phyloP scores from a whole-genome alignment of 176 grass and related monocot species.

The Avena insularis region DNA sequence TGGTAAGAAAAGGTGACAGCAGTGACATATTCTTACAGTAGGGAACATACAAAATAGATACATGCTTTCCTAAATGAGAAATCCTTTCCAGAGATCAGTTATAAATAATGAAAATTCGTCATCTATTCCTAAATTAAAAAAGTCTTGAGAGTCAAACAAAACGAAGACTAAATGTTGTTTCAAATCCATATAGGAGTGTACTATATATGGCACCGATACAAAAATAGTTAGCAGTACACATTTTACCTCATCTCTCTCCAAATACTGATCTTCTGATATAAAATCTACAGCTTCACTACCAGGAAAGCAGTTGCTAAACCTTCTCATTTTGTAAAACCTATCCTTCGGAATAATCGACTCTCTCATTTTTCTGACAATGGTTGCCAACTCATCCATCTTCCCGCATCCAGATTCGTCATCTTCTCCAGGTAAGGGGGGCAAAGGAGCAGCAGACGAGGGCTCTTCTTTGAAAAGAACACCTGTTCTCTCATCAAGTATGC shows the following conservation, averaged over 20 bases:
- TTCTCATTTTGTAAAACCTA: slow-evolving; percentile 98
- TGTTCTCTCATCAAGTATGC: slow-evolving; percentile 71
- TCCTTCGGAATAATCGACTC: slow-evolving; percentile 76
- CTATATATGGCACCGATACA: not conserved
- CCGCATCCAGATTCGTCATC: slow-evolving; percentile 90
- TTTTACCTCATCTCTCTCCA: slow-evolving; percentile 87
- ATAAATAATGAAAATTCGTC: slow-evolving; percentile 9
- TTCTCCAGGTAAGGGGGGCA: slow-evolving; percentile 90
- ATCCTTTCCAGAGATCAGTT: slow-evolving; percentile 25
- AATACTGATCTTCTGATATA: slow-evolving; percentile 91
- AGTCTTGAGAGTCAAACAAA: slow-evolving; percentile 1
- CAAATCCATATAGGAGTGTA: slow-evolving; percentile 21
- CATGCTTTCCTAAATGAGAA: not conserved
- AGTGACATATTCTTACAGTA: not conserved
- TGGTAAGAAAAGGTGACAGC: slow-evolving; percentile 12
- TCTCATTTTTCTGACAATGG: slow-evolving; percentile 92
- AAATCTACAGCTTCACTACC: slow-evolving; percentile 93
- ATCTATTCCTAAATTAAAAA: slow-evolving; percentile 22
- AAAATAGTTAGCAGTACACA: slow-evolving; percentile 25
- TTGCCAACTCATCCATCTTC: slow-evolving; percentile 90
- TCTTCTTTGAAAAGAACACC: slow-evolving; percentile 60
- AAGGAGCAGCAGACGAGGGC: slow-evolving; percentile 60
- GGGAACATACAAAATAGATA: slow-evolving; percentile 18
- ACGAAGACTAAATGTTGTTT: slow-evolving; percentile 13
- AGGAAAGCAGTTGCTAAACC: slow-evolving; percentile 94